Base-by-base conservation (phyloP, 169 alveolate species). In the Eimeria falciformis region DNA sequence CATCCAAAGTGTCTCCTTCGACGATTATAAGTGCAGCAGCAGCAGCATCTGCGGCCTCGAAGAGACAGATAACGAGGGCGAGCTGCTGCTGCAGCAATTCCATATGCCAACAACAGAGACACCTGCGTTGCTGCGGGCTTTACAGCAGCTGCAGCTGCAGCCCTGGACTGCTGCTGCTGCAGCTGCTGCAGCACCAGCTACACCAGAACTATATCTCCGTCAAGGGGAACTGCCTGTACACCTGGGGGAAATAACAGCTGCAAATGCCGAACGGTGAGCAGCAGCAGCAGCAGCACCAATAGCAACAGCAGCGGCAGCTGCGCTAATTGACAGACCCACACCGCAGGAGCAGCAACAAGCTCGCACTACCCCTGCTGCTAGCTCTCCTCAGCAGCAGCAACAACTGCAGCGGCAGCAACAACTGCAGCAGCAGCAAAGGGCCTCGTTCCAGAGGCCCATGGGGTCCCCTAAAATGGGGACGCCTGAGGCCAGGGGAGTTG, bases 221-320 rank as follows among this genome's bases (percentile, higher is more conserved):
- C 62, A 50, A 11, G 62, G 62, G 62, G 14, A 7, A 7, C 62
- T 50, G 7, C n/a, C 14, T 50, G 62, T 14, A 7, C 62, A 7
- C 14, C 62, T 50, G 7, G 62, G 62, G 14, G 62, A 14, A 50
- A 50, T 7, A 11, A 14, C 62, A 11, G 62, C 62, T 11, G 62
- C 62, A 50, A 7, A 50, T 14, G 62, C 62, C 7, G 14, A 50
- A 14, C 14, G 14, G 14, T 50, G 62, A n/a, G 62, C 62, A 66
- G 78, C 78, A 66, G 78, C 78, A 66, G 78, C 23, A 58, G 69
- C 69, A 58, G 69, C 69, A 58, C 6, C 69, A 58, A 29, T 29
- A 58, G 69, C 69, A 58, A 58, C 69, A 11, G 17, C 69, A 5
- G n/a, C 45, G 12, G 78, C 78, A 66, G 78, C 78, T 23, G 33